Evolutionary conservation across 1,139 yeast genomes (phyloP).

Genomic region (Blastobotrys elegans): DNA sequence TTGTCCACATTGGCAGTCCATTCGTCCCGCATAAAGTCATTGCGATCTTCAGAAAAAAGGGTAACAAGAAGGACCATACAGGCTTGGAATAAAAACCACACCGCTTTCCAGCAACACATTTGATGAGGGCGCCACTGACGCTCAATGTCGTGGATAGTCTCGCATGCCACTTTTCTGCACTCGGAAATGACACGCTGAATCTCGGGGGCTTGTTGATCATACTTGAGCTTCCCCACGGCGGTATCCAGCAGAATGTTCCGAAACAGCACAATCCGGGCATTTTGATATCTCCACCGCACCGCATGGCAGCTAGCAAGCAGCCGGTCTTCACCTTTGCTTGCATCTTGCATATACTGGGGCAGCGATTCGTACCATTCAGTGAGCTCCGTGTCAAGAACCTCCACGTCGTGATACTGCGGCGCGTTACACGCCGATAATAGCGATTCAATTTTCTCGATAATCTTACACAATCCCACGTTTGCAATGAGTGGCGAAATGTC

Average conservation of each 20-base stretch:
- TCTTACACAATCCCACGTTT: background rate
- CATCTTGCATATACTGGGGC: background rate
- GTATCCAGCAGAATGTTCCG: background rate
- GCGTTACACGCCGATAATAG: background rate
- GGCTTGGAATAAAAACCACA: slow-evolving; percentile 3
- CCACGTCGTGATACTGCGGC: background rate
- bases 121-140: background rate
- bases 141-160: background rate
- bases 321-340: background rate
- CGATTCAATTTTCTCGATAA: background rate
- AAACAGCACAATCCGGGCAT: background rate
- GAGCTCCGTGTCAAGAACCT: background rate
- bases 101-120: slow-evolving; percentile 5
- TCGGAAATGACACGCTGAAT: background rate
- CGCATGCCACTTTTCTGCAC: background rate
- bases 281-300: slow-evolving; percentile 1
- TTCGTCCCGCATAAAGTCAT: background rate
- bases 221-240: background rate
- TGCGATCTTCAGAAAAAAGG: slow-evolving; percentile 1
- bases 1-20: background rate
- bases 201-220: background rate
- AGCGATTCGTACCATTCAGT: background rate
- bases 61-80: background rate
- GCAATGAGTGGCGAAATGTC: background rate
- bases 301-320: background rate